phyloP scores from a whole-genome alignment of 352 stramenopile species.

The Phytopythium mirpurense region DNA sequence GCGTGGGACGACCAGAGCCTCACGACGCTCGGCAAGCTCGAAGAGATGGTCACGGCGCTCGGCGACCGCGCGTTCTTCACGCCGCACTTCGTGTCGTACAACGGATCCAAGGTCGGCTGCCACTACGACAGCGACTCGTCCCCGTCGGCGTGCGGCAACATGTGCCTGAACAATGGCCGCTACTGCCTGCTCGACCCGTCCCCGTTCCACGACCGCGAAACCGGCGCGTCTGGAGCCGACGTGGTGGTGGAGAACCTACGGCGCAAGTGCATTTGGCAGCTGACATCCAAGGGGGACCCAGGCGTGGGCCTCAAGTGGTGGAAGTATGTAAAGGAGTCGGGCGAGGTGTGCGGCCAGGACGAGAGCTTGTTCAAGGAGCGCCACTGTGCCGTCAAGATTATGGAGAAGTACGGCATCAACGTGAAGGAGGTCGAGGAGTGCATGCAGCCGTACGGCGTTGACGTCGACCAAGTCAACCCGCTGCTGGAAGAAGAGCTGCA shows the following conservation, averaged over 20 bases:
- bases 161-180: slow-evolving; percentile 96
- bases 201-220: slow-evolving; percentile 92
- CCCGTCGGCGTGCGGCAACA: slow-evolving; percentile 89
- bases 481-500: slow-evolving; percentile 89
- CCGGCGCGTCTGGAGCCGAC: slow-evolving; percentile 91
- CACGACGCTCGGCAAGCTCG: slow-evolving; percentile 75
- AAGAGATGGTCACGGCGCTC: slow-evolving; percentile 78
- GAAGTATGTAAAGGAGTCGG: slow-evolving; percentile 93
- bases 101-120: slow-evolving; percentile 92
- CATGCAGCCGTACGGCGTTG: slow-evolving; percentile 90
- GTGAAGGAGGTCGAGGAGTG: slow-evolving; percentile 86
- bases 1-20: slow-evolving; percentile 88
- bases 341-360: slow-evolving; percentile 78
- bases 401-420: slow-evolving; percentile 87
- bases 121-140: slow-evolving; percentile 52
- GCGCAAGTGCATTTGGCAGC: slow-evolving; percentile 95
- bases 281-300: slow-evolving; percentile 59
- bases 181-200: slow-evolving; percentile 95
- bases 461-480: slow-evolving; percentile 83
- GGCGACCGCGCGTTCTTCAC: slow-evolving; percentile 94
- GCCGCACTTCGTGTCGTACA: slow-evolving; percentile 95
- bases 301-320: slow-evolving; percentile 92
- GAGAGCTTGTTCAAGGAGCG: slow-evolving; percentile 85
- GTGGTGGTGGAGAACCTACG: slow-evolving; percentile 92
- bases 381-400: slow-evolving; percentile 87